Evolutionary conservation across 2,329 filamentous ascomycete genomes (phyloP).

Genomic region (Colletotrichum filicis): DNA sequence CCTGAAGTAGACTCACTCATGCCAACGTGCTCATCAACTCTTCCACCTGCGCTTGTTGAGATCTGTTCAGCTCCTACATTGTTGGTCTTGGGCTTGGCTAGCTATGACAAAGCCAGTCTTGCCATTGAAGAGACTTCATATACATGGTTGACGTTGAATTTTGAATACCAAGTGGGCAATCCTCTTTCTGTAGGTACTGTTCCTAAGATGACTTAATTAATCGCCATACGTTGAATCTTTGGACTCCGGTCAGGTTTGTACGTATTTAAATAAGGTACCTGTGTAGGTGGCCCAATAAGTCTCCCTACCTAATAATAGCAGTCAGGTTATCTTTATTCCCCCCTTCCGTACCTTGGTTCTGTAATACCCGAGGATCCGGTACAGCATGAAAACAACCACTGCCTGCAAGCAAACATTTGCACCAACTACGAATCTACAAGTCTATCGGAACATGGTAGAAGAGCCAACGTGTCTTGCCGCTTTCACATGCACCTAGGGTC

Average conservation of each 20-base stretch:
- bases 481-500: slow-evolving; percentile 19
- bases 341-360: neutral
- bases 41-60: neutral
- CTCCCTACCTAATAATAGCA: neutral
- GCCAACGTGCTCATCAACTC: no score
- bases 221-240: no score
- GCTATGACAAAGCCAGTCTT: neutral
- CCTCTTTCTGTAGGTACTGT: no score
- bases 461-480: neutral
- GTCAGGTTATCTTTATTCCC: neutral
- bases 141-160: neutral
- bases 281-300: slow-evolving; percentile 4
- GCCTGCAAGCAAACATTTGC: no score
- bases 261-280: neutral
- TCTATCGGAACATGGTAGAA: no score
- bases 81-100: neutral
- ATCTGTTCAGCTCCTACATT: neutral
- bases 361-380: no score
- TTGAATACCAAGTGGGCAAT: neutral
- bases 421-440: no score
- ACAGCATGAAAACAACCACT: no score
- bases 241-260: no score
- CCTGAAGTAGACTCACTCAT: neutral
- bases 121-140: neutral
- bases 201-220: no score